A percentile compares a stretch with the other conserved stretches of the same genome.
phyloP scores from a whole-genome alignment of 2,329 filamentous ascomycete species.

The Pestalotiopsis sp. region DNA sequence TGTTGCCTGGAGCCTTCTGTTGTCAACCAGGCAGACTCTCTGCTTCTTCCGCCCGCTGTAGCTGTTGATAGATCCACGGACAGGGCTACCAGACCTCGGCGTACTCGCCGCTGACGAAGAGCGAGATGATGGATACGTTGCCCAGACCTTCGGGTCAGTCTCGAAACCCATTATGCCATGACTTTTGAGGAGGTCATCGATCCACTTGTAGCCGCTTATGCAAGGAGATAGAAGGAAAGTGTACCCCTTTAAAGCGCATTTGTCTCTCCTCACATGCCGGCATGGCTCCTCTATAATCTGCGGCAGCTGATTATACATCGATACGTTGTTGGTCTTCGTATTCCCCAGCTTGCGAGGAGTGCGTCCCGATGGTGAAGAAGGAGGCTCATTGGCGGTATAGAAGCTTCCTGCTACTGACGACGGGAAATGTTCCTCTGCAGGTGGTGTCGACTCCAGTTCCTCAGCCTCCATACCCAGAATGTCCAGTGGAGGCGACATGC shows the following conservation, averaged over 20 bases:
- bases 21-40: slow-evolving; percentile 44
- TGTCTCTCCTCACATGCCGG: slow-evolving; percentile 31
- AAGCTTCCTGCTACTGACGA: slow-evolving; percentile 30
- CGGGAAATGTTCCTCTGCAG: not conserved
- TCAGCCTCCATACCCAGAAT: not conserved
- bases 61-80: not conserved
- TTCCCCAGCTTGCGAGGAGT: slow-evolving; percentile 5
- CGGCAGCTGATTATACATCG: not conserved
- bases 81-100: slow-evolving; percentile 2
- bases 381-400: slow-evolving; percentile 25
- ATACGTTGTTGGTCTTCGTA: not conserved
- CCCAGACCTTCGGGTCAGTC: slow-evolving; percentile 37
- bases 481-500: not conserved
- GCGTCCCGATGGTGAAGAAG: slow-evolving; percentile 15
- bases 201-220: slow-evolving; percentile 35
- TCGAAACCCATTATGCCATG: slow-evolving; percentile 42
- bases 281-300: slow-evolving; percentile 19
- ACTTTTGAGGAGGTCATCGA: slow-evolving; percentile 37
- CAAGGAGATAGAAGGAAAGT: slow-evolving; percentile 43
- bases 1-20: slow-evolving; percentile 28
- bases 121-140: slow-evolving; percentile 3
- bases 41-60: slow-evolving; percentile 11
- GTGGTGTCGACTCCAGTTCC: not conserved
- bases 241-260: slow-evolving; percentile 38
- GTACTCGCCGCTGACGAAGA: not conserved